These are phyloP conservation scores for Endocalyx cinctus DNA, from an alignment of 2,329 filamentous ascomycete species.

Conservation along the genomic window DNA sequence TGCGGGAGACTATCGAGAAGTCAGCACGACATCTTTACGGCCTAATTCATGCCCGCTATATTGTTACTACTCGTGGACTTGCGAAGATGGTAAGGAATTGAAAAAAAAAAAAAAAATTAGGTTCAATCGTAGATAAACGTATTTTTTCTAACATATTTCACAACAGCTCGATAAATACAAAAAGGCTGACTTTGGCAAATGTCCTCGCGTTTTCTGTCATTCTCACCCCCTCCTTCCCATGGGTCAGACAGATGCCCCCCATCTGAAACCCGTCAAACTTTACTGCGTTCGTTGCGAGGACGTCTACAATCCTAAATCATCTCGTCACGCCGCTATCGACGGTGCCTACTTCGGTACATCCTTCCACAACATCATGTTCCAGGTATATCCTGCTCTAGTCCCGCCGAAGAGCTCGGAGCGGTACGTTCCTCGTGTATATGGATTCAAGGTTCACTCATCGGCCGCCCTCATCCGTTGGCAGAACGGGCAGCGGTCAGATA, in stretches of 20 bases:
- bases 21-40: conserved; percentile 94
- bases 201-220: conserved; percentile 91
- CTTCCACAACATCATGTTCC: conserved; percentile 98
- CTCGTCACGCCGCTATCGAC: conserved; percentile 89
- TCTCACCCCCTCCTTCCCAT: conserved; percentile 91
- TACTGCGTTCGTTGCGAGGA: conserved; percentile 98
- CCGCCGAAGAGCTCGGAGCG: conserved; percentile 80
- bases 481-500: conserved; percentile 71
- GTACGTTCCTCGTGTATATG: conserved; percentile 87
- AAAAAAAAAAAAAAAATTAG: too few relatives aligned
- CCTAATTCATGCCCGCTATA: conserved; percentile 91
- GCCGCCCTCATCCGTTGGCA: conserved; percentile 92
- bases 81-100: conserved; percentile 97
- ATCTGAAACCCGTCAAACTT: conserved; percentile 87
- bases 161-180: conserved; percentile 95
- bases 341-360: conserved; percentile 97
- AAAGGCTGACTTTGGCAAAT: conserved; percentile 96
- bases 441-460: conserved; percentile 89
- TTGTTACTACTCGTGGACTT: conserved; percentile 89
- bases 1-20: conserved; percentile 97
- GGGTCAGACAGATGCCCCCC: conserved; percentile 85
- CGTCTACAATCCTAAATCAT: conserved; percentile 96
- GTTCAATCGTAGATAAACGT: too few relatives aligned
- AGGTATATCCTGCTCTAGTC: conserved; percentile 89
- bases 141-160: conserved; percentile 7